Evolutionary conservation across 352 stramenopile species (phyloP), one percentile per base, ranked within the genome.

Genomic region (Pelagophyceae sp.): DNA sequence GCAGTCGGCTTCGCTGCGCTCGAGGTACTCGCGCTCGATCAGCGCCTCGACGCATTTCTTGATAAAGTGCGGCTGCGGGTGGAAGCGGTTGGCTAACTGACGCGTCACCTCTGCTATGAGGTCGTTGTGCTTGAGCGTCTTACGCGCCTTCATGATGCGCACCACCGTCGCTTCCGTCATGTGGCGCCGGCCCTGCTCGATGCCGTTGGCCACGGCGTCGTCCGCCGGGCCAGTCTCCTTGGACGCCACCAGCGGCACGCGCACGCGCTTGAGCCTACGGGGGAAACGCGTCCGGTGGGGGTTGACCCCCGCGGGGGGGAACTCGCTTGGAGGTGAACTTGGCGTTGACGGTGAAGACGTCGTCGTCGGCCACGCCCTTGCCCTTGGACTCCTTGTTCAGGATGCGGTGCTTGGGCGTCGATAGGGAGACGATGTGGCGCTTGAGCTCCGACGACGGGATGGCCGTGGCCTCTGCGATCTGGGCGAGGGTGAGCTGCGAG

Each of bases 81-180:
- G 99, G 45, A 54, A 54, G 45, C 45, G 45, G 45, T 92, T 31
- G 99, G 83, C 79, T 98, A 87, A 11, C 1, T 88, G n/a, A 96
- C 96, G 33, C n/a, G n/a, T n/a, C n/a, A 98, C 93, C 86, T 98
- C 93, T 31, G 92, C 90, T 84, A 98, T 93, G 32, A 99, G 85
- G 79, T 98, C 86, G 79, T 96, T 92, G 81, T 98, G 94, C 61
- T 88, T 91, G 11, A 98, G 82, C 50, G 90, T 92, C 86, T 98
- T 98, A 71, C 95, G 90, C n/a, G 94, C 87, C 87, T 99, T 99
- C 95, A 99, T 99, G 82, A 99, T 98, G 76, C 96, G 90, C 54
- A 99, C 96, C 79, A 99, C 96, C 6, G 93, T 93, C 29, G 96
- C 95, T 81, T 91, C 87, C 15, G 91, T 82, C 38, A 98, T 86